Evolutionary conservation across 1,284 basidiomycete genomes (phyloP).

Genomic region (Ceratobasidium sp.): DNA sequence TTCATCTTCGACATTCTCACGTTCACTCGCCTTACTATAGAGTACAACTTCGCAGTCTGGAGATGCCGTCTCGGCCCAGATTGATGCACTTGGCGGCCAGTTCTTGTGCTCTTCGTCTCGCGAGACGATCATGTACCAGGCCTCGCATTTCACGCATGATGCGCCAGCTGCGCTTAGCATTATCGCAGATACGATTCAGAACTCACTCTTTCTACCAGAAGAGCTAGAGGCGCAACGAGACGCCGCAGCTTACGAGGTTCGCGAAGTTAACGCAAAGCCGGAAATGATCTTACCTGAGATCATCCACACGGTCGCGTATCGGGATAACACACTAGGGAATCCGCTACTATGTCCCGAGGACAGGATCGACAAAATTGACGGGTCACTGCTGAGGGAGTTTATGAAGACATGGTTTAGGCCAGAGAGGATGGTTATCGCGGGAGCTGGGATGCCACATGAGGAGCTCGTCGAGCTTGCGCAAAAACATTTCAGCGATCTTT

Average conservation of each 20-base stretch:
- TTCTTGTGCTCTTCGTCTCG: constrained; percentile 91
- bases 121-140: constrained; percentile 98
- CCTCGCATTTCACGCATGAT: constrained; percentile 89
- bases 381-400: constrained; percentile 70
- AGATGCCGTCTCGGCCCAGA: constrained; percentile 82
- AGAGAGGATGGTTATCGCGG: constrained; percentile 93
- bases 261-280: constrained; percentile 89
- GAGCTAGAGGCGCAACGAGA: constrained; percentile 88
- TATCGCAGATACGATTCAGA: constrained; percentile 90
- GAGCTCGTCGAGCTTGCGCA: constrained; percentile 86
- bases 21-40: constrained; percentile 49
- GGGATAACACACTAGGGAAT: constrained; percentile 84
- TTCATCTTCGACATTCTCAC: constrained; percentile 7
- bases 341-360: constrained; percentile 89
- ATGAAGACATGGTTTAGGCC: constrained; percentile 90
- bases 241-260: constrained; percentile 91
- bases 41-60: constrained; percentile 60
- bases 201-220: constrained; percentile 78
- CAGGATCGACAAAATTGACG: constrained; percentile 77
- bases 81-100: constrained; percentile 91
- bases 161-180: constrained; percentile 86
- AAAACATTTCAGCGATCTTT: constrained; percentile 83
- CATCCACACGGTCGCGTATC: constrained; percentile 87
- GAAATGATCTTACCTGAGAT: constrained; percentile 97
- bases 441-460: constrained; percentile 91